Percentiles rank a stretch among this genome's conserved stretches.
Conservation (phyloP, 2,329 filamentous ascomycete species). For the Neopestalotiopsis clavispora region DNA sequence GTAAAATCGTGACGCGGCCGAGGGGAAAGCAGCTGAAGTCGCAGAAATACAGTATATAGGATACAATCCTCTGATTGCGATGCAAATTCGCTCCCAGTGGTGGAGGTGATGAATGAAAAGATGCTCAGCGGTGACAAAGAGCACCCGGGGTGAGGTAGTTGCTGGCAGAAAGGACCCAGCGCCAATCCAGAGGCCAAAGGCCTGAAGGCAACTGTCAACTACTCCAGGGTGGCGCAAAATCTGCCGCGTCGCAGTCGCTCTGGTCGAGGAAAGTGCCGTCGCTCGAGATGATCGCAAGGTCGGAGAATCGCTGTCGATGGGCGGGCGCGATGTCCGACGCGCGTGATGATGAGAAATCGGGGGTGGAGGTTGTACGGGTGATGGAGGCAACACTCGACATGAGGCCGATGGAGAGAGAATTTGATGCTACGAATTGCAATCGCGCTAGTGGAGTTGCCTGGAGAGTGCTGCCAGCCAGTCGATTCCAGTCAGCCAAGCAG, state of each 20-base stretch:
- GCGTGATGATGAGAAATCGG: constrained; percentile 50
- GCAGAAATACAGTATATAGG: constrained; percentile 27
- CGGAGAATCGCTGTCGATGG: constrained; percentile 36
- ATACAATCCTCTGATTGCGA: constrained; percentile 1
- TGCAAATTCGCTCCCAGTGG: not conserved
- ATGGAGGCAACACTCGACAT: not conserved
- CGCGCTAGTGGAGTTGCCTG: not conserved
- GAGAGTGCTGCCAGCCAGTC: not conserved
- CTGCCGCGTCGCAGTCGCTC: constrained; percentile 25
- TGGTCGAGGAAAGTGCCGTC: constrained; percentile 19
- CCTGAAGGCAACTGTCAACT: constrained; percentile 39
- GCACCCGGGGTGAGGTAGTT: not conserved
- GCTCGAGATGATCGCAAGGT: constrained; percentile 35
- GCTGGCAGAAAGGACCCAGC: constrained; percentile 27
- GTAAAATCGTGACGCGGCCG: constrained; percentile 17
- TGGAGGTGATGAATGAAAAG: not conserved
- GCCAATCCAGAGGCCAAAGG: constrained; percentile 40
- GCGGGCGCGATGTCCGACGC: constrained; percentile 55
- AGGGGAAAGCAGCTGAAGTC: constrained; percentile 18
- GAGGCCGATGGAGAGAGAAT: not conserved
- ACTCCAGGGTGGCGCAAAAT: constrained; percentile 31
- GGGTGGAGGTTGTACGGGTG: constrained; percentile 10
- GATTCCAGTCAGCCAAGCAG: constrained; percentile 11
- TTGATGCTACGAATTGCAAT: not conserved
- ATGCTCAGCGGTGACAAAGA: constrained; percentile 1